Conservation (phyloP, 306 rosid genomes). For the Hippophae gyantsensis region DNA sequence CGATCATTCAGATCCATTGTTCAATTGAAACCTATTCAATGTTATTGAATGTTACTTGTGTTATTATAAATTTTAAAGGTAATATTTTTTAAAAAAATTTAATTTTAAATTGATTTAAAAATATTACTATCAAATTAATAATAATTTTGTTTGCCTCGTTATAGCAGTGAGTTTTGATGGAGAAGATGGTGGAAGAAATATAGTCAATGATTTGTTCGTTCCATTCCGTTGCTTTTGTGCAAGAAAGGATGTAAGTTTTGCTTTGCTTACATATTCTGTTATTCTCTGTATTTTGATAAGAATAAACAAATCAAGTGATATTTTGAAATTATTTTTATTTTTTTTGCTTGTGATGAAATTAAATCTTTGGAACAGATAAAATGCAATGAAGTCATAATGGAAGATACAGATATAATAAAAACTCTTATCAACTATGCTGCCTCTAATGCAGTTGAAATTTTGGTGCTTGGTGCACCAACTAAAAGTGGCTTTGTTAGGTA, state of each 20-base stretch:
- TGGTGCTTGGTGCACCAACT: slow-evolving; percentile 66
- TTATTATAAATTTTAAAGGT: too few relatives aligned
- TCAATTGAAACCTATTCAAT: too few relatives aligned
- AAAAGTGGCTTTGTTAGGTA: slow-evolving; percentile 51
- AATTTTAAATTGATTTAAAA: too few relatives aligned
- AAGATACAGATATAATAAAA: slow-evolving; percentile 43
- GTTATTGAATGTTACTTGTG: too few relatives aligned
- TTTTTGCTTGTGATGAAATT: neutral
- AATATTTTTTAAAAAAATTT: too few relatives aligned
- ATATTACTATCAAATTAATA: too few relatives aligned
- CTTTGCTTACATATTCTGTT: neutral
- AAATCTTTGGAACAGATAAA: slow-evolving; percentile 30
- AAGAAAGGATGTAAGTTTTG: slow-evolving; percentile 43
- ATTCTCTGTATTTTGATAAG: neutral
- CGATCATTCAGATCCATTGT: too few relatives aligned
- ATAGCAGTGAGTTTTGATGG: too few relatives aligned
- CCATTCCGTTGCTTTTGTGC: slow-evolving; percentile 63
- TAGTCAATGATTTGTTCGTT: slow-evolving; percentile 41
- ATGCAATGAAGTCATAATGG: slow-evolving; percentile 51
- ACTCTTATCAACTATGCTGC: slow-evolving; percentile 35
- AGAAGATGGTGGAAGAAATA: too few relatives aligned
- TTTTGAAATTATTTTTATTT: too few relatives aligned
- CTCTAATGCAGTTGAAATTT: slow-evolving; percentile 31
- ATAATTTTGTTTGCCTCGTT: too few relatives aligned
- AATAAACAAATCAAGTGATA: neutral